Base-by-base conservation (phyloP, 179 eudicot genomes). In the Spergularia azorica region DNA sequence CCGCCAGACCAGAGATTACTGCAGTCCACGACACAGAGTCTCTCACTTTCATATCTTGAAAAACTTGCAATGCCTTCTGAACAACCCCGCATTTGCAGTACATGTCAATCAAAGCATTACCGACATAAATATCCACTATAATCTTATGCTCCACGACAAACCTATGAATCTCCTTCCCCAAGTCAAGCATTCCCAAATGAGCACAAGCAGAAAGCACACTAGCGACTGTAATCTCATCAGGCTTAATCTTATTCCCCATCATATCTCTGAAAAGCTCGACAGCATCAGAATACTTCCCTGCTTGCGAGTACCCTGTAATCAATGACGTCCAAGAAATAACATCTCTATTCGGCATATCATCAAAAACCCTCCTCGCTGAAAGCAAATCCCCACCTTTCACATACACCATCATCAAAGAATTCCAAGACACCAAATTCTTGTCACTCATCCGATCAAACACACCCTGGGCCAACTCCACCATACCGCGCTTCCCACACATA, bases 261-360 rank as follows among this genome's bases (percentile, higher is more conserved):
- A 91, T 90, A 70, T 80, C 84, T 46, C 73, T 79, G 71, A 89
- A 90, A 67, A 85, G 73, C 17, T 80, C 55, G 60, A 89, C 77
- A 59, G 91, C 91, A 59, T 91, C 86, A 8, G 82, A 43, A 80
- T 71, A 84, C 56, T 73, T 78, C 6, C 81, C 81, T 13, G 79
- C 89, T 65, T 87, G 95, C 61, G 88, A 72, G 69, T 84, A 84
- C 51, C 91, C 87, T 2, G 87, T 82, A 74, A 91, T 89, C 85
- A 91, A 82, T 8, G 90, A 82, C 20, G 94, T 92, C 94, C 94
- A 92, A 0, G 94, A 88, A 76, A 92, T 77, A 71, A 89, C 89
- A 74, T 90, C 91, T 82, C 84, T 88, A 14, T 65, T 82, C 0
- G 91, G 92, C 97, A 90, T 92, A 63, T 84, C 84, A 85, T 89